phyloP scores from a whole-genome alignment of 2,329 filamentous ascomycete species.

The Clathrospora elynae region DNA sequence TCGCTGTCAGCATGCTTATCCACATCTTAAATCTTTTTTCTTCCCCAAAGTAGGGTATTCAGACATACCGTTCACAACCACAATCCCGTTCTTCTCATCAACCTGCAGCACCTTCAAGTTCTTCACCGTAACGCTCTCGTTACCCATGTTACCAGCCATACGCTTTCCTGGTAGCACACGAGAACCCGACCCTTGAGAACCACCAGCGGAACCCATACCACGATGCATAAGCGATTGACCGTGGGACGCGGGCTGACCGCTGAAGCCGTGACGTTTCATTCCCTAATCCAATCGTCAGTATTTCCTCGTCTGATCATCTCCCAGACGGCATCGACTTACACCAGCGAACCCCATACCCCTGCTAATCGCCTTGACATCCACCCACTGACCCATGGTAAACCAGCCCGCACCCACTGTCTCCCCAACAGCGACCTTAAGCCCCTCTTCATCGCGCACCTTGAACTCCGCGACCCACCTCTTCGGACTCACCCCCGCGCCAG shows the following conservation, averaged over 20 bases:
- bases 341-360: conserved; percentile 93
- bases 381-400: conserved; percentile 88
- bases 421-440: conserved; percentile 75
- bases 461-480: conserved; percentile 89
- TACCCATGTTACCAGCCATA: conserved; percentile 97
- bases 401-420: conserved; percentile 80
- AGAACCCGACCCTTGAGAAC: conserved; percentile 88
- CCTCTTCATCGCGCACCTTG: conserved; percentile 73
- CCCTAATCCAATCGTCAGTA: conserved; percentile 53
- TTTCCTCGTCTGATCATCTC: background rate
- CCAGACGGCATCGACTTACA: conserved; percentile 48
- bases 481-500: conserved; percentile 77
- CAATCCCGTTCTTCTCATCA: conserved; percentile 82
- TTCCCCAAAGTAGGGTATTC: background rate
- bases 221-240: conserved; percentile 95
- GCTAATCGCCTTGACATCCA: conserved; percentile 79
- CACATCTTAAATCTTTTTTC: background rate
- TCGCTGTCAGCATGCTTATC: conserved; percentile 3
- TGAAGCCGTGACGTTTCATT: conserved; percentile 95
- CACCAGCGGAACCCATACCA: conserved; percentile 86
- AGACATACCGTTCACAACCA: conserved; percentile 77
- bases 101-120: conserved; percentile 89
- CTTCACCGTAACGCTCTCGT: conserved; percentile 84
- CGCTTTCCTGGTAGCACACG: conserved; percentile 94
- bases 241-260: conserved; percentile 87